These are phyloP conservation scores for Naumovozyma dairenensis DNA, from an alignment of 805 yeast species.

Conservation along the genomic window DNA sequence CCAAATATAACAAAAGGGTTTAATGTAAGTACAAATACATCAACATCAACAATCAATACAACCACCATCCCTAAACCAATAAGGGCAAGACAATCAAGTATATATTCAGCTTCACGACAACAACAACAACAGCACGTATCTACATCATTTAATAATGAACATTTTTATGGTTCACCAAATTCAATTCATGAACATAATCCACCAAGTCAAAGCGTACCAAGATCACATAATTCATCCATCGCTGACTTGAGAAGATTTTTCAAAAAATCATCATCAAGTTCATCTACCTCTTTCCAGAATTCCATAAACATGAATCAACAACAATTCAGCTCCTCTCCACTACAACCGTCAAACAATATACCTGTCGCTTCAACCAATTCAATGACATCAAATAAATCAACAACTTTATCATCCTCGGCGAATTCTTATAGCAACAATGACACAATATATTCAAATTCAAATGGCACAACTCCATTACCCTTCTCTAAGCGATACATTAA, in stretches of 20 bases:
- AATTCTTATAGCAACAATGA: conserved; percentile 31
- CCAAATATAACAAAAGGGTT: neutral
- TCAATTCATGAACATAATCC: conserved; percentile 31
- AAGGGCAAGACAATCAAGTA: conserved; percentile 27
- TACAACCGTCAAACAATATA: neutral
- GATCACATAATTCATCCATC: conserved; percentile 65
- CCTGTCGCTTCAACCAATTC: conserved; percentile 2
- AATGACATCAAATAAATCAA: neutral
- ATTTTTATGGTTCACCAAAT: conserved; percentile 20
- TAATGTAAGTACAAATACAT: neutral
- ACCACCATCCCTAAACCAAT: conserved; percentile 29
- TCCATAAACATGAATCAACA: neutral
- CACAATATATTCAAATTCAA: conserved; percentile 27
- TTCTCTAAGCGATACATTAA: conserved; percentile 68
- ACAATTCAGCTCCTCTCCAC: neutral
- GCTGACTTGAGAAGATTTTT: conserved; percentile 69
- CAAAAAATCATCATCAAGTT: conserved; percentile 33
- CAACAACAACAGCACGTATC: conserved; percentile 12
- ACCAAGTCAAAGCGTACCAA: conserved; percentile 31
- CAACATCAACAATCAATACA: conserved; percentile 14
- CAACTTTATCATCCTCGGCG: conserved; percentile 11
- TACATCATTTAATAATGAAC: conserved; percentile 18
- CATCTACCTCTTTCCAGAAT: neutral
- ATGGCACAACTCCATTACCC: conserved; percentile 36
- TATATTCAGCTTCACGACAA: conserved; percentile 29